A percentile compares a stretch with the other conserved stretches of the same genome.
Conservation (phyloP, 1,284 basidiomycete species). For the Baeospora myosura region DNA sequence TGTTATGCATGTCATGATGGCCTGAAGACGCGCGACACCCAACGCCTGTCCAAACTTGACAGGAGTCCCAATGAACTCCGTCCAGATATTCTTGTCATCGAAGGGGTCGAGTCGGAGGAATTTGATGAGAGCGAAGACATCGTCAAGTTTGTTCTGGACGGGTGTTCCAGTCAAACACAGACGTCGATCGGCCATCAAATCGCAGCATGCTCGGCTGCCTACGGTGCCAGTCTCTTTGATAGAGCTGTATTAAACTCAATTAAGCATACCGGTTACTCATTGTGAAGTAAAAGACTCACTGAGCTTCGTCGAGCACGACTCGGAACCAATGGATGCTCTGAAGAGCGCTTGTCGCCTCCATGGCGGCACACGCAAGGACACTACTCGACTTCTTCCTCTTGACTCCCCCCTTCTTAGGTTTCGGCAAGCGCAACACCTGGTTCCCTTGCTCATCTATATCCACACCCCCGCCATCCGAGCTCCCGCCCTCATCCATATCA, state of each 20-base stretch:
- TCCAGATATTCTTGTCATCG: constrained; percentile 91
- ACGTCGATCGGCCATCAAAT: constrained; percentile 88
- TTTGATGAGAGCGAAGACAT: constrained; percentile 93
- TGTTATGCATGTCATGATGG: constrained; percentile 95
- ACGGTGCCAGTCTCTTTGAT: constrained; percentile 96
- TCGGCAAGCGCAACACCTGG: constrained; percentile 44
- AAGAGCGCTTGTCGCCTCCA: constrained; percentile 76
- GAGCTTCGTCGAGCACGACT: constrained; percentile 96
- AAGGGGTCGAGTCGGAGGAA: constrained; percentile 91
- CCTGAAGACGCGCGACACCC: constrained; percentile 89
- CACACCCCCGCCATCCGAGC: constrained; percentile 53
- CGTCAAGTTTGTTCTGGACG: constrained; percentile 97
- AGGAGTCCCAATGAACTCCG: constrained; percentile 84
- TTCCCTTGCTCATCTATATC: constrained; percentile 70
- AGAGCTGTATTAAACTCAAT: constrained; percentile 45
- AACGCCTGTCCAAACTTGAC: constrained; percentile 90
- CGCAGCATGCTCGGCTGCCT: constrained; percentile 90
- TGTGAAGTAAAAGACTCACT: constrained; percentile 45
- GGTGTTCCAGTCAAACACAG: constrained; percentile 95
- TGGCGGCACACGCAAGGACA: constrained; percentile 30
- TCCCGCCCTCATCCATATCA: constrained; percentile 66
- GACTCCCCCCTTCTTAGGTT: constrained; percentile 51
- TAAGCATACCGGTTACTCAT: constrained; percentile 28
- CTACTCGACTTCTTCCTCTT: constrained; percentile 62
- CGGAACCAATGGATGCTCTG: constrained; percentile 98